Percentiles rank a stretch among this genome's conserved stretches.
phyloP scores from a whole-genome alignment of 1,139 yeast species.

The Saccharomycopsis hybrid region DNA sequence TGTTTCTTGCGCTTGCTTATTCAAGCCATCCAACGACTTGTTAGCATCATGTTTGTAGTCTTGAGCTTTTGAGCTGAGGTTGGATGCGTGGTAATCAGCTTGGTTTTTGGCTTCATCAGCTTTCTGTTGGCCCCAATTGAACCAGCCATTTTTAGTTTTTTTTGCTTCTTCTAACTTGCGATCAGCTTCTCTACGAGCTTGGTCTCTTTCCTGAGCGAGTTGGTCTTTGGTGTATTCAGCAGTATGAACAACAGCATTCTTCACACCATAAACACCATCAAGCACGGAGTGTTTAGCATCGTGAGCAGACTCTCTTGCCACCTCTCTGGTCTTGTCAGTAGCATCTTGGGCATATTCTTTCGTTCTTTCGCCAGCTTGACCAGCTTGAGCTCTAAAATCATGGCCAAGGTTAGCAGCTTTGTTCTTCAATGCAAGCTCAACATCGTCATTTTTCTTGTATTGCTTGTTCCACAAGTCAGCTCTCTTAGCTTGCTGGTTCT shows the following conservation, averaged over 20 bases:
- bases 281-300: constrained; percentile 29
- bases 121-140: constrained; percentile 12
- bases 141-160: constrained; percentile 2
- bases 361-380: constrained; percentile 31
- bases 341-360: constrained; percentile 24
- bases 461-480: constrained; percentile 5
- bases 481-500: constrained; percentile 7
- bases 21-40: constrained; percentile 18
- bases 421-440: constrained; percentile 10
- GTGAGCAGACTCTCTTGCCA: constrained; percentile 34
- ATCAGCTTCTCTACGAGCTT: neutral
- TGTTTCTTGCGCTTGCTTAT: constrained; percentile 22
- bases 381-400: constrained; percentile 21
- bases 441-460: constrained; percentile 2
- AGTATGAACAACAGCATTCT: constrained; percentile 22
- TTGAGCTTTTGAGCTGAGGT: constrained; percentile 13
- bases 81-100: constrained; percentile 15
- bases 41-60: constrained; percentile 14
- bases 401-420: constrained; percentile 2
- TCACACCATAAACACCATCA: constrained; percentile 20
- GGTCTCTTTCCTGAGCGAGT: neutral
- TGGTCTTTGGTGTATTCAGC: constrained; percentile 21
- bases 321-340: constrained; percentile 30
- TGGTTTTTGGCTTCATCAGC: constrained; percentile 19
- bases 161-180: neutral